phyloP scores from a whole-genome alignment of 2,329 filamentous ascomycete genomes.

The Paraphoma chrysanthemicola region DNA sequence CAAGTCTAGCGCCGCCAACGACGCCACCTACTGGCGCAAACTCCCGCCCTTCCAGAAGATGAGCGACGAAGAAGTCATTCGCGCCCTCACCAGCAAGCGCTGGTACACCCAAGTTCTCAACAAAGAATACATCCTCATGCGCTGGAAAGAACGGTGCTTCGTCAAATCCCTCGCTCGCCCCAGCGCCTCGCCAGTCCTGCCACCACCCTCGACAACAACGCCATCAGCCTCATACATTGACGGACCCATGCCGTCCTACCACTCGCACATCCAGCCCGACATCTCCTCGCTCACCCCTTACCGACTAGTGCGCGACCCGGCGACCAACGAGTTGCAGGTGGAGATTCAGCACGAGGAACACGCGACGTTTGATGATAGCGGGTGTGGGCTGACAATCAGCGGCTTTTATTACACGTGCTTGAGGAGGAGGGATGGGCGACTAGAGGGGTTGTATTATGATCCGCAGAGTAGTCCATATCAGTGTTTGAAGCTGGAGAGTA shows the following conservation, averaged over 20 bases:
- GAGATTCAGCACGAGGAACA: slow-evolving; percentile 18
- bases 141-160: slow-evolving; percentile 63
- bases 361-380: slow-evolving; percentile 38
- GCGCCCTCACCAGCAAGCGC: slow-evolving; percentile 51
- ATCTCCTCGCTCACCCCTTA: slow-evolving; percentile 15
- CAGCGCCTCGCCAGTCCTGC: slow-evolving; percentile 19
- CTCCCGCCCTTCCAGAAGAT: slow-evolving; percentile 53
- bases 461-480: slow-evolving; percentile 62
- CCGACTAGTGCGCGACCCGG: slow-evolving; percentile 21
- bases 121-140: slow-evolving; percentile 62
- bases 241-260: slow-evolving; percentile 4
- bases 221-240: neutral
- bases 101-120: slow-evolving; percentile 45
- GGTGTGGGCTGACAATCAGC: slow-evolving; percentile 58
- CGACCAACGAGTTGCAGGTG: slow-evolving; percentile 18
- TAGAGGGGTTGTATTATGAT: slow-evolving; percentile 63
- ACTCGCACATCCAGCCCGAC: slow-evolving; percentile 1
- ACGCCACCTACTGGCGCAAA: slow-evolving; percentile 58
- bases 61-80: slow-evolving; percentile 51
- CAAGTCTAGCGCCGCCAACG: slow-evolving; percentile 52
- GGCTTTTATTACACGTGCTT: slow-evolving; percentile 63
- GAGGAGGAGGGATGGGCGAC: slow-evolving; percentile 52
- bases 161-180: slow-evolving; percentile 43
- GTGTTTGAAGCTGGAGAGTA: slow-evolving; percentile 54
- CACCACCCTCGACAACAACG: slow-evolving; percentile 14